Evolutionary conservation across 1,284 basidiomycete species (phyloP), one percentile per base, ranked within the genome.

Genomic region (Ceratobasidium sp.): DNA sequence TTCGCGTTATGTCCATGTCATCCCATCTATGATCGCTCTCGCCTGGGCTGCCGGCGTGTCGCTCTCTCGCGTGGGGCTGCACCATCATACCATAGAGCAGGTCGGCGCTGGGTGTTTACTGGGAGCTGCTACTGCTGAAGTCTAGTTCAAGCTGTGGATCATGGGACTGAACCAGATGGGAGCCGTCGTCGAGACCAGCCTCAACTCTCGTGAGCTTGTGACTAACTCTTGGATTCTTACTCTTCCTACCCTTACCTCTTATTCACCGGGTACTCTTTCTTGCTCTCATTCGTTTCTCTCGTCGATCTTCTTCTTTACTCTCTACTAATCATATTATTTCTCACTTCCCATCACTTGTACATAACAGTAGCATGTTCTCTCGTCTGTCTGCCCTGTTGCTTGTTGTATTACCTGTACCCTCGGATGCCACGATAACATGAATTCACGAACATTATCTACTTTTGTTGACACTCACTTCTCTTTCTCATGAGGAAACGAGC

Each of bases 31-130:
- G 2, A 77, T 89, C 46, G 81, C 84, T 14, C 75, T 88, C 3
- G 87, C 87, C 3, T 90, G 85, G 86, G 87, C 87, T 23, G 76
- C 78, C 18, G 78, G 84, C 7, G 86, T 94, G 59, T 82, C 90
- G 1, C 81, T 87, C 76, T 94, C 91, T 23, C 84, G 94, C 55
- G 86, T 94, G 49, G 89, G 89, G 87, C 83, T 96, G 23, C 92
- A 93, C 0, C 90, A 95, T 79, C 94, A 96, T 81, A 94, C 92
- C 0, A 86, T 84, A 83, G 81, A 84, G 0, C 94, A 96, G 77
- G 90, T 95, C 7, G 77, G 83, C 5, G 92, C 84, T n/a, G 94
- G 94, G 0, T 84, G 82, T 43, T 77, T 80, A 0, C 88, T 88
- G 63, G 94, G 94, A 0, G 77, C 86, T 1, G 78, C 80, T 1